Evolutionary conservation across 495 filamentous ascomycete genomes (phyloP), one percentile per base, ranked within the genome.

Genomic region (Immersiella caudata): DNA sequence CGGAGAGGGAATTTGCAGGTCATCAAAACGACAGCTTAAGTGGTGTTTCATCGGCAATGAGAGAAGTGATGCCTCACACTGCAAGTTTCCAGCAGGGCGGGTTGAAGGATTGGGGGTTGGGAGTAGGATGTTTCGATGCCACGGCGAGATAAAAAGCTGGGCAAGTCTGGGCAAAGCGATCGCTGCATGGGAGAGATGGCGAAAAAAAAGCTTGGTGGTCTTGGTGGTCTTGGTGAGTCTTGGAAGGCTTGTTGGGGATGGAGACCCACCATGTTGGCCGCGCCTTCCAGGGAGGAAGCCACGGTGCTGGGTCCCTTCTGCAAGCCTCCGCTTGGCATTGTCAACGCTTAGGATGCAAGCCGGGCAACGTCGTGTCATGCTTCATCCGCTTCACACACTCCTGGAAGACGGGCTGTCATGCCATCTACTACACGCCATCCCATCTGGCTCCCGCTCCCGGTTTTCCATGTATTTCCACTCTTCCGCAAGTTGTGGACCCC

Each of bases 381-480:
- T 46, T 12, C 2, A 14, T 46, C 11, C 40, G 24, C 26, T 20
- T 33, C 26, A 33, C 57, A 59, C 57, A 27, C 57, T 33, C 22
- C 40, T 46, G 40, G 40, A 46, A 4, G 40, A 46, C 40, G 40
- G 40, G 40, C 49, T 49, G 24, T 50, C 22, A 62, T 62, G 14
- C 35, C 16, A 24, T 62, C 29, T 33, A 25, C 22, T 9, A 12
- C 20, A 18, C 35, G 46, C 40, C 50, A 54, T 26, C 33, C 62
- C 50, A 64, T 64, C 46, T 54, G 62, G 62, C 62, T 54, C 46
- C 62, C 62, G 62, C 49, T 64, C 62, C 62, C 62, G 62, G 49
- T 21, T 64, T 64, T 54, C 62, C 62, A 51, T 21, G 21, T 12
- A 24, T 35, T 51, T 54, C 62, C 62, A 64, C 50, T 33, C n/a